Percentiles rank a stretch among this genome's conserved stretches.
Conservation (phyloP, 257 asterid species). For the Solanum medicagineum region DNA sequence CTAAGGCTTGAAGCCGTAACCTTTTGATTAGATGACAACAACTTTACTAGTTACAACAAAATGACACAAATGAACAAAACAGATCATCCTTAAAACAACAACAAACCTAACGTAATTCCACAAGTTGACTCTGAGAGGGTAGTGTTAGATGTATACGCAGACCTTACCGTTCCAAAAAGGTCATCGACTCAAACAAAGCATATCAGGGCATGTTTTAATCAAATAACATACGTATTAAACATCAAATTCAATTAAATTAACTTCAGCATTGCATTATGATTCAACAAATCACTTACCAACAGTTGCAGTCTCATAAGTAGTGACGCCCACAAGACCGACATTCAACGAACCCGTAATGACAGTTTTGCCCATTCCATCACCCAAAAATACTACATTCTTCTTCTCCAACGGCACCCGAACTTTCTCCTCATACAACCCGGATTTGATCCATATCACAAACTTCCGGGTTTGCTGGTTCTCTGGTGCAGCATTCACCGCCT, state of each 20-base stretch:
- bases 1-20: no score
- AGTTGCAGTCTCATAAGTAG: conserved; percentile 58
- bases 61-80: not conserved
- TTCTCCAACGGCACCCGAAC: conserved; percentile 54
- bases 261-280: not conserved
- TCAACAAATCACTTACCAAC: conserved; percentile 28
- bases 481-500: conserved; percentile 50
- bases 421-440: conserved; percentile 51
- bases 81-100: not conserved
- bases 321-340: conserved; percentile 33
- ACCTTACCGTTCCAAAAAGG: not conserved
- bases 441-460: conserved; percentile 47
- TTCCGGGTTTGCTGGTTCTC: conserved; percentile 4
- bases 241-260: not conserved
- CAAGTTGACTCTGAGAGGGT: not conserved
- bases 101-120: not conserved
- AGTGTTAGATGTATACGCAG: not conserved
- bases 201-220: not conserved
- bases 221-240: not conserved
- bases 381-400: conserved; percentile 49
- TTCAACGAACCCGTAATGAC: conserved; percentile 46
- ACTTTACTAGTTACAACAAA: not conserved
- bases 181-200: not conserved
- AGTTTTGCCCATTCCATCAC: conserved; percentile 69
- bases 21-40: no score